Percentiles rank a stretch among this genome's conserved stretches.
phyloP scores from a whole-genome alignment of 257 asterid species.

The Penstemon davidsonii region DNA sequence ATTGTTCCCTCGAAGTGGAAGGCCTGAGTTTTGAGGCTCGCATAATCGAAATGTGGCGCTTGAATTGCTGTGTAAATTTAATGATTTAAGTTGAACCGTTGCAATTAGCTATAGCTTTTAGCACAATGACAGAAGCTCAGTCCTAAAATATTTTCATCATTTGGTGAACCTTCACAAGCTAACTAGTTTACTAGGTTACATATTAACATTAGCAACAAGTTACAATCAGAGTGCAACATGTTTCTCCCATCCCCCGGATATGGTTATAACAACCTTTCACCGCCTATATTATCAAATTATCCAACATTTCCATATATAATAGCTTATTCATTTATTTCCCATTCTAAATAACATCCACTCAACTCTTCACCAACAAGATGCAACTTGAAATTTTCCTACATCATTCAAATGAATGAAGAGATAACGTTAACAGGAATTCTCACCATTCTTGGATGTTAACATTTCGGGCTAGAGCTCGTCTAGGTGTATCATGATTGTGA shows the following conservation, averaged over 20 bases:
- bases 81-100: too few species aligned
- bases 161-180: background rate
- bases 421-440: background rate
- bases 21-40: too few species aligned
- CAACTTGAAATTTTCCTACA: background rate
- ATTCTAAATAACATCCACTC: constrained; percentile 8
- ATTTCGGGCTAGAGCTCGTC: background rate
- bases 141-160: background rate
- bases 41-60: too few species aligned
- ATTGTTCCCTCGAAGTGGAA: too few species aligned
- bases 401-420: background rate
- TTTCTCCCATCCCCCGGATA: background rate
- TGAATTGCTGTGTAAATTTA: too few species aligned
- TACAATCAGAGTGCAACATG: background rate
- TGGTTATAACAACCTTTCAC: background rate
- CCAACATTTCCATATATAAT: background rate
- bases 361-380: background rate
- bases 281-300: background rate
- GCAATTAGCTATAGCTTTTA: too few species aligned
- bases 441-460: background rate
- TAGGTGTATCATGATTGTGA: background rate
- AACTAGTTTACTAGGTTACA: background rate
- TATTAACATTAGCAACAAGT: background rate
- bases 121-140: too few species aligned
- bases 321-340: background rate